Percentiles rank a stretch among this genome's conserved stretches.
Evolutionary conservation across 2,329 filamentous ascomycete species (phyloP).

Genomic region (Grosmannia serpens): DNA sequence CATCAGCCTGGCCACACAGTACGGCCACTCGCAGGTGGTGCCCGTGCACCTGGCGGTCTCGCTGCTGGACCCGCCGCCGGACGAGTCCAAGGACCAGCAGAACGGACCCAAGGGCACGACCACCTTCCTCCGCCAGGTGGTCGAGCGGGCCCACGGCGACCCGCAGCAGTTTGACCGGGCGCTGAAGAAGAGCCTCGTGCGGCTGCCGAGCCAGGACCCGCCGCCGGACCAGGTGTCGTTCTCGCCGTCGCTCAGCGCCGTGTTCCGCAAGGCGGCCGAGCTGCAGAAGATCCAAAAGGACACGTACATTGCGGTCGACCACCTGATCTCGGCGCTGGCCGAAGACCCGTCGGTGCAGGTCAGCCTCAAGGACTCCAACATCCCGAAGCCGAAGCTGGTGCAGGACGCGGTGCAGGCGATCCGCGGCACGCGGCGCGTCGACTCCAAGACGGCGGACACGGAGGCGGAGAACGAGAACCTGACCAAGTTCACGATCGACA

Average conservation of each 20-base stretch:
- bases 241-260: constrained; percentile 68
- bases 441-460: constrained; percentile 89
- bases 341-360: constrained; percentile 68
- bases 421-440: constrained; percentile 82
- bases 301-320: constrained; percentile 86
- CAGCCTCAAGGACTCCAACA: constrained; percentile 72
- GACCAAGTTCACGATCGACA: constrained; percentile 96
- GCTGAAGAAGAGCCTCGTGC: constrained; percentile 84
- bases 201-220: constrained; percentile 86
- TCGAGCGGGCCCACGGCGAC: constrained; percentile 90
- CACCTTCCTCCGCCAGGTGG: constrained; percentile 87
- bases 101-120: constrained; percentile 54
- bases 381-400: constrained; percentile 82
- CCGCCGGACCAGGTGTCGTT: constrained; percentile 81
- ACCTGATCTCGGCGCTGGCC: constrained; percentile 74
- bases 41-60: constrained; percentile 83
- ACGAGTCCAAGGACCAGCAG: constrained; percentile 73
- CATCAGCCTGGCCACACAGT: constrained; percentile 77
- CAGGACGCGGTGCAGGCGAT: constrained; percentile 87
- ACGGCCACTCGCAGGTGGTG: constrained; percentile 80
- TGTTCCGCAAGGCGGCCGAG: constrained; percentile 75
- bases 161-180: constrained; percentile 77
- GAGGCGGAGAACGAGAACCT: constrained; percentile 92
- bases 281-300: constrained; percentile 97
- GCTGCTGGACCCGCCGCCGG: constrained; percentile 63